Evolutionary conservation across 495 filamentous ascomycete species (phyloP), one percentile per base, ranked within the genome.

Genomic region (Aspergillus nanangensis): DNA sequence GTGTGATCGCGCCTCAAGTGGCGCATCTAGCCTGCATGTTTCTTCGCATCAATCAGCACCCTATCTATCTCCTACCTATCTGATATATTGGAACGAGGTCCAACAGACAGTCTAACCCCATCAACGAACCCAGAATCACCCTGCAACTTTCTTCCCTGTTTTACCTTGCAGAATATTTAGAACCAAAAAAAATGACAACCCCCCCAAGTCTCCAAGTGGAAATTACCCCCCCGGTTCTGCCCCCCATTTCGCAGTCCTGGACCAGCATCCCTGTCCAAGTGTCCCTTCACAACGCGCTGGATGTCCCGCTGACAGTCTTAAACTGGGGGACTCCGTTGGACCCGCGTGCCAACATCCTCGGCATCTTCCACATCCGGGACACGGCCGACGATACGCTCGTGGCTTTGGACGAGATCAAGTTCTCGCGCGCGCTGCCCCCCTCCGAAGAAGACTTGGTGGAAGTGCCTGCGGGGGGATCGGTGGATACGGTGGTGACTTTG

Each of bases 261-360:
- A 29, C 57, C 44, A 58, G 39, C 44, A 10, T 45, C 25, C 52
- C 56, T 4, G 31, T 70, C 46, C 53, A 50, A 31, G 55, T 65
- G 4, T 63, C 65, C 1, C 57, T 79, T n/a, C 61, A 61, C 35
- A 81, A 78, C 47, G 55, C 58, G 1, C 56, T 62, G 22, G 36
- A 52, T 0, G 27, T 55, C 8, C 62, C 76, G 21, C 56, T 78
- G 11, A 78, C 75, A 1, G 34, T 81, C 14, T 60, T 80, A 10
- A 60, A 52, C 29, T 80, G 71, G 72, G 57, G 66, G 38, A 70
- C 70, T 4, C 77, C 77, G 5, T 52, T 80, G 8, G 77, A 80
- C 46, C 49, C 64, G 4, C 45, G 62, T 21, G 76, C 75, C 8
- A 57, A 68, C 19, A 51, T 70, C 17, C 56, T 77, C 8, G 73